A percentile compares a stretch with the other conserved stretches of the same genome.
These are phyloP conservation scores for Oryza australiensis DNA, from an alignment of 176 grass and related monocot species.

Conservation along the genomic window DNA sequence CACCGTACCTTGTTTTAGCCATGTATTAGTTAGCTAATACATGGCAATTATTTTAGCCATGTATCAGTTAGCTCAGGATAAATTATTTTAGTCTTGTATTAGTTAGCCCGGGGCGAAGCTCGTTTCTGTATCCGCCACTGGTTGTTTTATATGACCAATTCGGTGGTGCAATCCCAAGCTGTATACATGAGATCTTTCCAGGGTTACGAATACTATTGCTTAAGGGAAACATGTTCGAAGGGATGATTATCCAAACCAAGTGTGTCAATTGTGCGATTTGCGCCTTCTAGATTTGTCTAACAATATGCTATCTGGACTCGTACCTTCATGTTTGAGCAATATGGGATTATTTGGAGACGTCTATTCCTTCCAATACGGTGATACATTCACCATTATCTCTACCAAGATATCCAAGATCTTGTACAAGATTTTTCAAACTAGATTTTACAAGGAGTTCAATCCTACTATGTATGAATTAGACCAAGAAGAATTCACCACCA, in stretches of 20 bases:
- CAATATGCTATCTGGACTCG: constrained; percentile 23
- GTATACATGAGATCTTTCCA: constrained; percentile 9
- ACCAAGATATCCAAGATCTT: too few species aligned
- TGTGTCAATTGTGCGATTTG: constrained; percentile 20
- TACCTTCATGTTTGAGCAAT: constrained; percentile 39
- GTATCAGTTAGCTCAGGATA: too few species aligned
- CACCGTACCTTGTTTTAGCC: too few species aligned
- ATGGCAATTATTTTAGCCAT: too few species aligned
- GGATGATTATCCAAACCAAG: constrained; percentile 24
- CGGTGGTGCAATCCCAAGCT: constrained; percentile 3
- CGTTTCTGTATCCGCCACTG: too few species aligned
- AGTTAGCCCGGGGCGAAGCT: too few species aligned
- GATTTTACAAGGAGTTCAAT: too few species aligned
- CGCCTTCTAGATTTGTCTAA: constrained; percentile 33
- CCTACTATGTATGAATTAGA: not conserved
- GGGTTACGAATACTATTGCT: constrained; percentile 36
- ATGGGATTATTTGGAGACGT: constrained; percentile 19
- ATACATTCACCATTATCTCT: too few species aligned
- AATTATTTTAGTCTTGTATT: too few species aligned
- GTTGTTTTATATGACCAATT: constrained; percentile 40
- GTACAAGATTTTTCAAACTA: too few species aligned
- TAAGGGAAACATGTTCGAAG: constrained; percentile 31
- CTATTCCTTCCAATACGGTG: constrained; percentile 10
- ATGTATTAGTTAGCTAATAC: too few species aligned
- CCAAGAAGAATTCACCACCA: constrained; percentile 31